These are phyloP conservation scores for Rickenella mellea DNA, from an alignment of 768 basidiomycete species.

Conservation along the genomic window DNA sequence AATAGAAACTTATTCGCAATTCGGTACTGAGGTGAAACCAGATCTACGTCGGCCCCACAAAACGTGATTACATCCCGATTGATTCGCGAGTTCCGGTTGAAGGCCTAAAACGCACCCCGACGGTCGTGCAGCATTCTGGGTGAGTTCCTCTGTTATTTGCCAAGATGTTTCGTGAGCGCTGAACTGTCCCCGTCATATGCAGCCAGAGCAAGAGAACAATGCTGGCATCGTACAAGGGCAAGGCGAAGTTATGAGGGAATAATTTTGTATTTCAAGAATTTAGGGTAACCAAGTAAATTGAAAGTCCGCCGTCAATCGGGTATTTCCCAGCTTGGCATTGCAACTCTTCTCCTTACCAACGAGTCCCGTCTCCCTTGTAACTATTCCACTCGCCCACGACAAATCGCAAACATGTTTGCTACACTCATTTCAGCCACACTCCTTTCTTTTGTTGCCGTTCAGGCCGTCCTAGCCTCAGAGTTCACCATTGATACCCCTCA, in stretches of 20 bases:
- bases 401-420: constrained; percentile 53
- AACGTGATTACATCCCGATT: constrained; percentile 67
- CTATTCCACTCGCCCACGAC: constrained; percentile 11
- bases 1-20: background rate
- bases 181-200: no score
- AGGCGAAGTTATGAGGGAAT: constrained; percentile 34
- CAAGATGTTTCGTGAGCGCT: background rate
- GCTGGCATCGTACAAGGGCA: constrained; percentile 52
- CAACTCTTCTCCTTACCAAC: constrained; percentile 18
- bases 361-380: constrained; percentile 20
- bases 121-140: constrained; percentile 65
- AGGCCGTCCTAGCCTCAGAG: constrained; percentile 40
- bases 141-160: constrained; percentile 26
- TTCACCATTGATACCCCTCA: constrained; percentile 44
- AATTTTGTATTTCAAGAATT: constrained; percentile 2
- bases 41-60: constrained; percentile 71
- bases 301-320: constrained; percentile 7
- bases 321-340: constrained; percentile 17
- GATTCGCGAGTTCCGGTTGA: constrained; percentile 47
- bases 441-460: constrained; percentile 45
- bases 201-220: constrained; percentile 42
- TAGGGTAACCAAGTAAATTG: constrained; percentile 2
- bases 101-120: constrained; percentile 50
- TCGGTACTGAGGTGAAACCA: constrained; percentile 18
- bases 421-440: constrained; percentile 70